Evolutionary conservation across 257 asterid species (phyloP).

Genomic region (Verbascum thapsus): DNA sequence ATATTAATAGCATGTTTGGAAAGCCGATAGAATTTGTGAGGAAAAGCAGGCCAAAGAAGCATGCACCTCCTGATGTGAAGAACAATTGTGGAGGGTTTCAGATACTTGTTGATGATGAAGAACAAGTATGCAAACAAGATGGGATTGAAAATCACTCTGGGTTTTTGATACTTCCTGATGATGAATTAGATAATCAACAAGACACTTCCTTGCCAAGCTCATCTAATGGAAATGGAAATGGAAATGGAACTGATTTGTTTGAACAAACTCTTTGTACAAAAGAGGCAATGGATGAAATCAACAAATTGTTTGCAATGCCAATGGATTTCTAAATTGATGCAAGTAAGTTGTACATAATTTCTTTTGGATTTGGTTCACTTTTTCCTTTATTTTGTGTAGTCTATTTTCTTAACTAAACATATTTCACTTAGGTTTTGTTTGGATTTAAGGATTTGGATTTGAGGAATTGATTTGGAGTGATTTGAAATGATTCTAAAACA

Average conservation of each 20-base stretch:
- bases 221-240: slow-evolving; percentile 34
- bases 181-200: slow-evolving; percentile 45
- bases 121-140: too few relatives aligned
- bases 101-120: slow-evolving; percentile 62
- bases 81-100: slow-evolving; percentile 43
- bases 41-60: slow-evolving; percentile 70
- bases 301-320: slow-evolving; percentile 83
- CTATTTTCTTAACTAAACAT: not conserved
- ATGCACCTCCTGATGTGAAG: slow-evolving; percentile 40
- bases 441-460: too few relatives aligned
- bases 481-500: too few relatives aligned
- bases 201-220: slow-evolving; percentile 45
- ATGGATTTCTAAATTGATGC: slow-evolving; percentile 67
- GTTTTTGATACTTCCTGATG: slow-evolving; percentile 74
- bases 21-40: slow-evolving; percentile 81
- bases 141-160: slow-evolving; percentile 34
- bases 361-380: slow-evolving; percentile 15
- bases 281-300: slow-evolving; percentile 91
- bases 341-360: slow-evolving; percentile 28
- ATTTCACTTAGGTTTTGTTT: not conserved
- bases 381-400: slow-evolving; percentile 14
- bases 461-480: too few relatives aligned
- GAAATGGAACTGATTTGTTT: slow-evolving; percentile 54
- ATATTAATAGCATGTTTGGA: slow-evolving; percentile 91
- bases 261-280: slow-evolving; percentile 83